Conservation (phyloP, 192 early-diverging fungal species). For the Chytriomyces sp. region DNA sequence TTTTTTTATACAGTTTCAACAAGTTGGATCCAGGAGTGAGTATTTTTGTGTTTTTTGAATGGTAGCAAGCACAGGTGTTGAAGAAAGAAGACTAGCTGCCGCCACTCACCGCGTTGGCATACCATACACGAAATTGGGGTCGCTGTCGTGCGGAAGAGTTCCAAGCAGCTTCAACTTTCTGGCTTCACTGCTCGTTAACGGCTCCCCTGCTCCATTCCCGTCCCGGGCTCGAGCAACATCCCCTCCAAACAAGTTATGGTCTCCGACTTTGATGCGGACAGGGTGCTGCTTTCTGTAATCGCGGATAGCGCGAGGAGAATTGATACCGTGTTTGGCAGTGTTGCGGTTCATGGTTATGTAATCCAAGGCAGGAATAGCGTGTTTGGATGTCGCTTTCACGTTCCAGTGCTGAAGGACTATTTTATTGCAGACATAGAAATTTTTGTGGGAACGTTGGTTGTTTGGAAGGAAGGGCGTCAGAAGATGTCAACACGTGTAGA, state of each 20-base stretch:
- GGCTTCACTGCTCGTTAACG: conserved; percentile 19
- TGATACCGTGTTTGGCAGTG: conserved; percentile 53
- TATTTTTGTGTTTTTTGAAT: neutral
- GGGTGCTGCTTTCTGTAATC: conserved; percentile 55
- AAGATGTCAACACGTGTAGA: neutral
- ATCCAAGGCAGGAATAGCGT: conserved; percentile 52
- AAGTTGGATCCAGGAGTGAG: neutral
- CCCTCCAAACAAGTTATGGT: conserved; percentile 38
- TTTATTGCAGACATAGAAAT: neutral
- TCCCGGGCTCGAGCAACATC: conserved; percentile 25
- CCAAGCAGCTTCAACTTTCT: conserved; percentile 37
- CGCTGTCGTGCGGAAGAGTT: conserved; percentile 56
- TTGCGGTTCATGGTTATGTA: conserved; percentile 67
- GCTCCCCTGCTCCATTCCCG: conserved; percentile 28
- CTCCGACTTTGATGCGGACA: conserved; percentile 54
- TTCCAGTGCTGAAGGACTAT: conserved; percentile 64
- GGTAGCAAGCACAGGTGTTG: neutral
- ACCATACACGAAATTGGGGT: conserved; percentile 60
- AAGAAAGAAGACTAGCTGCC: neutral
- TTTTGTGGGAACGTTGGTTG: neutral
- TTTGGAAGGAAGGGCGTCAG: neutral
- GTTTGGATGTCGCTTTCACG: conserved; percentile 47
- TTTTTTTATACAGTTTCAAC: neutral
- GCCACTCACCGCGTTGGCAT: conserved; percentile 59
- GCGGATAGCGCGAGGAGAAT: conserved; percentile 49